Evolutionary conservation across 306 rosid species (phyloP), one percentile per base, ranked within the genome.

Genomic region (Ochetophila trinervis): DNA sequence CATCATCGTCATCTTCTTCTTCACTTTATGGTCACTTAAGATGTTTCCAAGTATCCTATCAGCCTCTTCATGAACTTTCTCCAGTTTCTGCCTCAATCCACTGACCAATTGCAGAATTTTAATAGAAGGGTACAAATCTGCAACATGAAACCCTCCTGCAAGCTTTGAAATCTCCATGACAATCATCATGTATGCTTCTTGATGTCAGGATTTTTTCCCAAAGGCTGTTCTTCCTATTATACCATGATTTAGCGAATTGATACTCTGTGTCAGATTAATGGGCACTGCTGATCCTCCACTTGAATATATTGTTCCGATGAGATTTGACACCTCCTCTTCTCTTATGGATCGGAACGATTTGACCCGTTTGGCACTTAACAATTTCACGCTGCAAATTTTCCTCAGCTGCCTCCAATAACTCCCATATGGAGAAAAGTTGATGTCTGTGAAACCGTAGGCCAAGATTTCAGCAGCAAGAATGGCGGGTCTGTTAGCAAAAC

Each of bases 321-420:
- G 78, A 21, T 76, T 79, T 1, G 18, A 12, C 20, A 58, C 73
- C 50, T 68, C 65, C 17, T 68, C 73, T 30, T 57, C 73, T 52
- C 40, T 10, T 27, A 72, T 63, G 20, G 37, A 63, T 20, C 21
- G 70, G 19, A 56, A 47, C 4, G n/a, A 37, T 3, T 42, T 12
- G 6, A 63, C 70, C 32, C 57, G 44, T 17, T 47, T 55, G 0
- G 48, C 35, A 50, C 64, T 72, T 8, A 76, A 21, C 53, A 80
- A 79, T 44, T 69, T 66, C 4, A 55, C 60, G 15, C 52, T 81
- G 40, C 75, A 69, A 0, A 73, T 8, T 34, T 69, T 81, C 53
- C 62, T 54, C 9, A n/a, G 63, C 2, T 69, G 74, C 47, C 74
- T 76, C 85, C 84, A 79, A 7, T 67, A 68, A 32, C 74, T 76